Percentiles rank a stretch among this genome's conserved stretches.
Conservation (phyloP, 2,329 filamentous ascomycete genomes). For the Clarireedia sp. region DNA sequence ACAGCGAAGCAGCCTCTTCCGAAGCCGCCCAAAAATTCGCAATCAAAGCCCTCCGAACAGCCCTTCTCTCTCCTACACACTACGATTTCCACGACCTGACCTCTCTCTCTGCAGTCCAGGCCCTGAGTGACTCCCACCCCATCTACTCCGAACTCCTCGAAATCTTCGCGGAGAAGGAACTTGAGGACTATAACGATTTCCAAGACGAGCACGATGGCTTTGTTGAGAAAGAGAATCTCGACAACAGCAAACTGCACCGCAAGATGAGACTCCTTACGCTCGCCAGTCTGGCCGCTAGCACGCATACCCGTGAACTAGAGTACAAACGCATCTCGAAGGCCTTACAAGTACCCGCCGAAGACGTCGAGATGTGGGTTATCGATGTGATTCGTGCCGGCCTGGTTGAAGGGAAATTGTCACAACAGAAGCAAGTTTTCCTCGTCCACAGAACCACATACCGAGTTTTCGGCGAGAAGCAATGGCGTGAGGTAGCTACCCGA, state of each 20-base stretch:
- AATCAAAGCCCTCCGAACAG: slow-evolving; percentile 58
- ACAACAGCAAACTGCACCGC: slow-evolving; percentile 69
- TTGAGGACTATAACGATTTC: slow-evolving; percentile 95
- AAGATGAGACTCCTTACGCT: slow-evolving; percentile 97
- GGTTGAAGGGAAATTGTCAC: slow-evolving; percentile 92
- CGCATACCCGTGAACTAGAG: slow-evolving; percentile 76
- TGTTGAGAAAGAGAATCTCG: slow-evolving; percentile 66
- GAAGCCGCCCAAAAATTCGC: slow-evolving; percentile 54
- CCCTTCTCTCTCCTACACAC: slow-evolving; percentile 57
- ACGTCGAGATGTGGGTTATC: slow-evolving; percentile 98
- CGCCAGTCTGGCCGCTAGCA: slow-evolving; percentile 76
- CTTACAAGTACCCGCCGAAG: slow-evolving; percentile 70
- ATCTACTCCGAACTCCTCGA: slow-evolving; percentile 88
- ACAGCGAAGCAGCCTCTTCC: slow-evolving; percentile 47
- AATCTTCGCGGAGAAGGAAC: slow-evolving; percentile 87
- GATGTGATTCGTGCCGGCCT: slow-evolving; percentile 94
- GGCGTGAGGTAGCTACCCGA: slow-evolving; percentile 85
- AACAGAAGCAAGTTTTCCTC: slow-evolving; percentile 86
- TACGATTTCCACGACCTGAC: slow-evolving; percentile 69
- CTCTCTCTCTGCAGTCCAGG: slow-evolving; percentile 69
- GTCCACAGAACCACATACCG: slow-evolving; percentile 95
- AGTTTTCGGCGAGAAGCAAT: slow-evolving; percentile 96
- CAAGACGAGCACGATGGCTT: slow-evolving; percentile 83
- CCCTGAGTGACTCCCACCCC: slow-evolving; percentile 75
- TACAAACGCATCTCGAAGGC: slow-evolving; percentile 79